Evolutionary conservation across 2,329 filamentous ascomycete genomes (phyloP).

Genomic region (Daldinia sp.): DNA sequence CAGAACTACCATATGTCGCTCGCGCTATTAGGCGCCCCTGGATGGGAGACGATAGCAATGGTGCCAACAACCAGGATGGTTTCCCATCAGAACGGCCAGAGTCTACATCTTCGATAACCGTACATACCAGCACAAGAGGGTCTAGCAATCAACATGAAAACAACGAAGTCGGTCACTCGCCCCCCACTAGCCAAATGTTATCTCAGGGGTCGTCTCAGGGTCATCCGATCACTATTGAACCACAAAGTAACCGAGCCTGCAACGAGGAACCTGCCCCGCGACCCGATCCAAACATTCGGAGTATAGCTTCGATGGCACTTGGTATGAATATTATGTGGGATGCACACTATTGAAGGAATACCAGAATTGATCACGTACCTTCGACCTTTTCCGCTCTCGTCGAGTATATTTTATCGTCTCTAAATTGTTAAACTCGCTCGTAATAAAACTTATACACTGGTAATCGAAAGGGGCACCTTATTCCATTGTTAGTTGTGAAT

Average conservation of each 20-base stretch:
- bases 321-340: no score
- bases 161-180: not conserved
- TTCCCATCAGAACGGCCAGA: not conserved
- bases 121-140: not conserved
- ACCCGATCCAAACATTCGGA: not conserved
- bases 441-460: no score
- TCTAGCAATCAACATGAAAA: not conserved
- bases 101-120: not conserved
- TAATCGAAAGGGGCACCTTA: no score
- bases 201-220: not conserved
- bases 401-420: no score
- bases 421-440: no score
- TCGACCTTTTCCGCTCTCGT: no score
- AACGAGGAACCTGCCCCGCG: not conserved
- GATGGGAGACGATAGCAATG: not conserved
- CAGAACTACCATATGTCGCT: not conserved
- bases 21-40: constrained; percentile 1
- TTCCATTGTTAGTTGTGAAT: no score
- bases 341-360: no score
- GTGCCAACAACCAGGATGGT: not conserved
- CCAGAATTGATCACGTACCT: no score
- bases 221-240: not conserved
- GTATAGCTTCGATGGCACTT: not conserved
- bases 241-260: not conserved
- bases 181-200: not conserved